These are phyloP conservation scores for Blastocystis sp. DNA, from an alignment of 352 stramenopile species.

Conservation along the genomic window DNA sequence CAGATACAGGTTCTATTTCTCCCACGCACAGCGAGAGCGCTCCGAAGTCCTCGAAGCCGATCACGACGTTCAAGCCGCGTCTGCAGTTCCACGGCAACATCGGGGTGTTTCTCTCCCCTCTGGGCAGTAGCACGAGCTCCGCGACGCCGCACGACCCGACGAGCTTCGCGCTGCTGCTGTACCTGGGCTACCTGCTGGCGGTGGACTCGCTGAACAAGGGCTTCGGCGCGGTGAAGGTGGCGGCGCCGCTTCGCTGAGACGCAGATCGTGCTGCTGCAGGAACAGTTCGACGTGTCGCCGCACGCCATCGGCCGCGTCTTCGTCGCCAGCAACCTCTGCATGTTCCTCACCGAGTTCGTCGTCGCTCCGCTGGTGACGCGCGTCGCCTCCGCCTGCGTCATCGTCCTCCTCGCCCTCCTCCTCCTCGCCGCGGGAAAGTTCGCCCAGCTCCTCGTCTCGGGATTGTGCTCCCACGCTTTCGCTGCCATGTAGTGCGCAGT, in stretches of 20 bases:
- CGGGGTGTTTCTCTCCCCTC: not conserved
- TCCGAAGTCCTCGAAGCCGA: too few species aligned
- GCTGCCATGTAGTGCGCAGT: not conserved
- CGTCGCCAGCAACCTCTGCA: conserved; percentile 26
- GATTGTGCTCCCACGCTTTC: not conserved
- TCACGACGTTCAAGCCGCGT: not conserved
- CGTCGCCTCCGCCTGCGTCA: not conserved
- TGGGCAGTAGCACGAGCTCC: not conserved
- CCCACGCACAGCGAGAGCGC: too few species aligned
- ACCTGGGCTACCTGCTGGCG: not conserved
- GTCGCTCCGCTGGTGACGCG: not conserved
- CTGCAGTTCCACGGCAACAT: not conserved
- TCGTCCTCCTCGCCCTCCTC: conserved; percentile 7
- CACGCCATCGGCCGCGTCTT: conserved; percentile 14
- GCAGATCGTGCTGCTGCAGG: conserved; percentile 38
- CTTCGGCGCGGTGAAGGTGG: conserved; percentile 14
- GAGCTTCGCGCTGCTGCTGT: not conserved
- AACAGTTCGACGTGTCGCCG: conserved; percentile 40
- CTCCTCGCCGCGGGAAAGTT: conserved; percentile 6
- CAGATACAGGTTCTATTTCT: too few species aligned
- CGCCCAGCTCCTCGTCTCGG: not conserved
- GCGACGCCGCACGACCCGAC: not conserved
- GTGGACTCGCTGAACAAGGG: conserved; percentile 43
- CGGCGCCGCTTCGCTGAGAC: not conserved
- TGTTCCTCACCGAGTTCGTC: conserved; percentile 47